Evolutionary conservation across 139 green algal genomes (phyloP).

Genomic region (Chlorella sp.): DNA sequence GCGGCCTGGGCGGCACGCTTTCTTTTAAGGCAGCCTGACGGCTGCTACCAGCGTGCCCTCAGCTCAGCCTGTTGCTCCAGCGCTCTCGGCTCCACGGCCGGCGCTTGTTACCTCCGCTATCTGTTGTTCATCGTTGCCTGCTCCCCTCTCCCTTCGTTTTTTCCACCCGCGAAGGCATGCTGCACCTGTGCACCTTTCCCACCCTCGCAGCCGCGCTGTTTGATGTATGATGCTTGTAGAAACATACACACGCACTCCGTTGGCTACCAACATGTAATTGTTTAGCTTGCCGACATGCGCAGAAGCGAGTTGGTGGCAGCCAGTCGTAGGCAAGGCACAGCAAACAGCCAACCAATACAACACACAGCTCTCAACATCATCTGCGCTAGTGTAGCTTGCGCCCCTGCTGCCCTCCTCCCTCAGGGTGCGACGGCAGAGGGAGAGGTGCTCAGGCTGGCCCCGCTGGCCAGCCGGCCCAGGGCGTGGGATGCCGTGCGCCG

Average conservation of each 20-base stretch:
- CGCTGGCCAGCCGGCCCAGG: conserved; percentile 2
- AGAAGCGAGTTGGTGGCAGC: too few species aligned
- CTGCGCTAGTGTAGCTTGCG: background rate
- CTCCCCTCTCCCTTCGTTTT: background rate
- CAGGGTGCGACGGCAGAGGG: background rate
- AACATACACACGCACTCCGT: too few species aligned
- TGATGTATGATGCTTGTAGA: background rate
- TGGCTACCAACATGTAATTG: too few species aligned
- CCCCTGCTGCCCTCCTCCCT: background rate
- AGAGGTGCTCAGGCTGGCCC: background rate
- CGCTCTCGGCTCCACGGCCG: background rate
- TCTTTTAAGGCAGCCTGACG: background rate
- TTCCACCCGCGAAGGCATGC: background rate
- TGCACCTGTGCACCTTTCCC: background rate
- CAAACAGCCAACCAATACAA: too few species aligned
- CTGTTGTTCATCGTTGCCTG: background rate
- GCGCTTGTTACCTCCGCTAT: background rate
- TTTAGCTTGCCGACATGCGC: background rate
- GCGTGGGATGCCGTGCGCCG: background rate
- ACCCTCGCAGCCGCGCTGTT: background rate
- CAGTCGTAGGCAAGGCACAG: too few species aligned
- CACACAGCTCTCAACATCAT: too few species aligned
- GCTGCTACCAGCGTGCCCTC: background rate
- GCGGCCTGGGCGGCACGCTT: background rate
- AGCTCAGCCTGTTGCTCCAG: background rate